Evolutionary conservation across 1,284 basidiomycete species (phyloP).

Genomic region (Erythrobasidium hasegawianum): DNA sequence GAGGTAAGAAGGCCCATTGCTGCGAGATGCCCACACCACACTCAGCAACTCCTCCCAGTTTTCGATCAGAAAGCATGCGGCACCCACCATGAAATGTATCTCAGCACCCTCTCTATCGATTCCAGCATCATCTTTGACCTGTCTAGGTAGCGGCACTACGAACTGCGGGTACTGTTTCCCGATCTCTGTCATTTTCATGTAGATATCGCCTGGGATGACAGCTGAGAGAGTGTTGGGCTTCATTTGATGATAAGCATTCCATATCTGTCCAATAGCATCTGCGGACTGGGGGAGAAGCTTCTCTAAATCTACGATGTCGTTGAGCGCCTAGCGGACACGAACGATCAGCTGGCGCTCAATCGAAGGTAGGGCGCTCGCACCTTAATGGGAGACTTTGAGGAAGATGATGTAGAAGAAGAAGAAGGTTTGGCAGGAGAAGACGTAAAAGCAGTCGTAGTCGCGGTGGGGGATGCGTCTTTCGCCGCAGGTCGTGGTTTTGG

Average conservation of each 20-base stretch:
- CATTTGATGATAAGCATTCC: conserved; percentile 83
- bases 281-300: conserved; percentile 69
- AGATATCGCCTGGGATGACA: conserved; percentile 66
- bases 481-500: conserved; percentile 1
- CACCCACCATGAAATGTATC: conserved; percentile 80
- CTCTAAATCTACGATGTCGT: conserved; percentile 71
- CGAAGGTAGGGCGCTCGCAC: too few relatives aligned
- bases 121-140: conserved; percentile 48
- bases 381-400: conserved; percentile 36
- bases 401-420: too few relatives aligned
- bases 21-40: too few relatives aligned
- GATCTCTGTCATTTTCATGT: conserved; percentile 63
- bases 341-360: background rate
- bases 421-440: background rate
- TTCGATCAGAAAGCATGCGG: too few relatives aligned
- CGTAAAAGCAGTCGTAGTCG: background rate
- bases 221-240: conserved; percentile 77
- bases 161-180: conserved; percentile 68
- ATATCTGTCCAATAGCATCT: conserved; percentile 69
- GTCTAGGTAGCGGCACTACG: conserved; percentile 69
- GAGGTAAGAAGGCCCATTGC: conserved; percentile 53
- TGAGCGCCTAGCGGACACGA: conserved; percentile 60
- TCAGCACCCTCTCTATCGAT: conserved; percentile 61
- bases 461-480: background rate
- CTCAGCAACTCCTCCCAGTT: too few relatives aligned